Percentiles rank a stretch among this genome's conserved stretches.
phyloP scores from a whole-genome alignment of 1,139 yeast species.

The Lodderomyces beijingensis region DNA sequence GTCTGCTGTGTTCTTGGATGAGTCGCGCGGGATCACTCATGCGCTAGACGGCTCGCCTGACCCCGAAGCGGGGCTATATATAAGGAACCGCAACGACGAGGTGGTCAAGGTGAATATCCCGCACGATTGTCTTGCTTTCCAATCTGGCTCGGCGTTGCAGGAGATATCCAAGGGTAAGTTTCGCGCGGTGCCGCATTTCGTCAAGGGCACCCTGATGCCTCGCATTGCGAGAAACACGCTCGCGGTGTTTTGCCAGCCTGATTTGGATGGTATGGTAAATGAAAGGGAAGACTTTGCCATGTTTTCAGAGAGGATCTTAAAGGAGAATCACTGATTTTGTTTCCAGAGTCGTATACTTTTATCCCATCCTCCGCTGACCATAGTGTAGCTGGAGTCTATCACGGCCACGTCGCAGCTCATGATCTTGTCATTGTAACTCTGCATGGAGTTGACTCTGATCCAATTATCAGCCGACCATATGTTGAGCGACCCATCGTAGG shows the following conservation, averaged over 20 bases:
- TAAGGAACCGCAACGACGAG: conserved; percentile 43
- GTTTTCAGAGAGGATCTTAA: conserved; percentile 38
- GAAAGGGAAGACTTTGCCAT: conserved; percentile 45
- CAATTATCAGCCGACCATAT: conserved; percentile 75
- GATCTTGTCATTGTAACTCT: conserved; percentile 67
- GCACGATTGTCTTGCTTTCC: conserved; percentile 54
- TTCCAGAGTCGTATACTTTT: conserved; percentile 65
- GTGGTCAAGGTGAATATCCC: conserved; percentile 54
- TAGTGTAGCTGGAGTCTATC: conserved; percentile 26
- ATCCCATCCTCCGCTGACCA: conserved; percentile 82
- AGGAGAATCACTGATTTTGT: conserved; percentile 23
- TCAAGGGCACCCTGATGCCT: conserved; percentile 37
- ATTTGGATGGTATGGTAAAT: conserved; percentile 47
- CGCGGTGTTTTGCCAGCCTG: conserved; percentile 65
- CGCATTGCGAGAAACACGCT: conserved; percentile 50
- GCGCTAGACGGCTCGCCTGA: conserved; percentile 37
- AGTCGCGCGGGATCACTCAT: conserved; percentile 20
- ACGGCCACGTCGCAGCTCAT: conserved; percentile 60
- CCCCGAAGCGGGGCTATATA: conserved; percentile 47
- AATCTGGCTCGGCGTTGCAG: conserved; percentile 60
- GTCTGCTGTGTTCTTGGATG: conserved; percentile 51
- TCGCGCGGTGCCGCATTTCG: conserved; percentile 61
- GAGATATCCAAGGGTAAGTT: conserved; percentile 47
- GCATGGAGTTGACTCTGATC: conserved; percentile 51
- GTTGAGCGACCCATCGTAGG: conserved; percentile 67